Evolutionary conservation across 805 yeast species (phyloP).

Genomic region (Wickerhamiella occidentalis): DNA sequence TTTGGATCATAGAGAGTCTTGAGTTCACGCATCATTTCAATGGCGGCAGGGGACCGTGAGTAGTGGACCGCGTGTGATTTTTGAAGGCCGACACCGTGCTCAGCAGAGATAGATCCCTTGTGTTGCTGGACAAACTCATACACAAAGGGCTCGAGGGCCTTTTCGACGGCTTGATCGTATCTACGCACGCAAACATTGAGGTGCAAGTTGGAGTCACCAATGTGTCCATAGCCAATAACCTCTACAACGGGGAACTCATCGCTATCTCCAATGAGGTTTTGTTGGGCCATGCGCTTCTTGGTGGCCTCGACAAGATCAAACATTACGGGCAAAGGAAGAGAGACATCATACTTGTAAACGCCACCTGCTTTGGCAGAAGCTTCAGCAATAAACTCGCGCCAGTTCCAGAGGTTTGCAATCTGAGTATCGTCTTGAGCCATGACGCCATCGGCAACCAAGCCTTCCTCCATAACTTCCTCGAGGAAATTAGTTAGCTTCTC

Average conservation of each 20-base stretch:
- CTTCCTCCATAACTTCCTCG: conserved; percentile 75
- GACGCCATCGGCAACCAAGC: conserved; percentile 79
- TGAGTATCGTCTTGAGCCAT: conserved; percentile 94
- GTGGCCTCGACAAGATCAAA: conserved; percentile 74
- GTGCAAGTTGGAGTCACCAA: conserved; percentile 95
- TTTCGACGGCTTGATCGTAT: conserved; percentile 68
- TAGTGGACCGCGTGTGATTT: conserved; percentile 83
- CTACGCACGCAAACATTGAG: conserved; percentile 82
- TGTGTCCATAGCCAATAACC: conserved; percentile 95
- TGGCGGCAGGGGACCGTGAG: conserved; percentile 61
- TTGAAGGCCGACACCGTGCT: conserved; percentile 95
- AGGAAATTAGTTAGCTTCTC: conserved; percentile 76
- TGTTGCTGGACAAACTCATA: conserved; percentile 64
- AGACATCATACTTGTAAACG: conserved; percentile 93
- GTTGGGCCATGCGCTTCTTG: conserved; percentile 44
- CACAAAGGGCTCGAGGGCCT: conserved; percentile 80
- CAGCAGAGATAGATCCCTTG: conserved; percentile 88
- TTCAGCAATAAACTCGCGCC: conserved; percentile 94
- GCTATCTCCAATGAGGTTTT: conserved; percentile 50
- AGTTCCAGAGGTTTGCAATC: conserved; percentile 69
- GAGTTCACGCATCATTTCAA: conserved; percentile 61
- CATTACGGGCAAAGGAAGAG: conserved; percentile 70
- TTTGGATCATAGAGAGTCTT: conserved; percentile 84
- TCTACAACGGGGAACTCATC: conserved; percentile 65
- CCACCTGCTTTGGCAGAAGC: conserved; percentile 80